Evolutionary conservation across 331 rosid genomes (phyloP).

Genomic region (Cydonia oblonga): DNA sequence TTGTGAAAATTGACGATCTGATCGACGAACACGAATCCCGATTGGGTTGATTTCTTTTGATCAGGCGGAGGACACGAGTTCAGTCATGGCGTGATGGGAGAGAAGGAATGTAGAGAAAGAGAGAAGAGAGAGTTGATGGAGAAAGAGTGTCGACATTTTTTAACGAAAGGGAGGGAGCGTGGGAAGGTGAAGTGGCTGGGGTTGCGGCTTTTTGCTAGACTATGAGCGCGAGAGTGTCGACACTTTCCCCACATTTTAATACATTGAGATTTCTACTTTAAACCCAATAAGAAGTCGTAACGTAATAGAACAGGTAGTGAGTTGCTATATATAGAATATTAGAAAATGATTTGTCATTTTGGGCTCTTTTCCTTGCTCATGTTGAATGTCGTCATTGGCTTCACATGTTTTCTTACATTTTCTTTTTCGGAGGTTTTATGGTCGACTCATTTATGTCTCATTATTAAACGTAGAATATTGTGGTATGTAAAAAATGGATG

Average conservation of each 20-base stretch:
- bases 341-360: no score
- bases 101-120: not conserved
- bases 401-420: no score
- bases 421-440: no score
- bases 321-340: no score
- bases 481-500: no score
- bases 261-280: no score
- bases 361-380: no score
- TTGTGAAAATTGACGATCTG: not conserved
- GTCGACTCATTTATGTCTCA: no score
- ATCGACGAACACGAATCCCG: not conserved
- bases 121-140: not conserved
- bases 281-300: no score
- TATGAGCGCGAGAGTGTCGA: constrained; percentile 57
- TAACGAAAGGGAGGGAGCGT: not conserved
- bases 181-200: not conserved
- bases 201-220: not conserved
- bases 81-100: not conserved
- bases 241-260: constrained; percentile 15
- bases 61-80: not conserved
- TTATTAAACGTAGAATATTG: no score
- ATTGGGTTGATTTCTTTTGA: not conserved
- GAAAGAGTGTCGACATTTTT: constrained; percentile 57
- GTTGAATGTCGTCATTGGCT: no score
- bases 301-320: no score